A percentile compares a stretch with the other conserved stretches of the same genome.
These are phyloP conservation scores for Protomyces lactucae-debilis DNA, from an alignment of 1,139 yeast genomes.

Conservation along the genomic window DNA sequence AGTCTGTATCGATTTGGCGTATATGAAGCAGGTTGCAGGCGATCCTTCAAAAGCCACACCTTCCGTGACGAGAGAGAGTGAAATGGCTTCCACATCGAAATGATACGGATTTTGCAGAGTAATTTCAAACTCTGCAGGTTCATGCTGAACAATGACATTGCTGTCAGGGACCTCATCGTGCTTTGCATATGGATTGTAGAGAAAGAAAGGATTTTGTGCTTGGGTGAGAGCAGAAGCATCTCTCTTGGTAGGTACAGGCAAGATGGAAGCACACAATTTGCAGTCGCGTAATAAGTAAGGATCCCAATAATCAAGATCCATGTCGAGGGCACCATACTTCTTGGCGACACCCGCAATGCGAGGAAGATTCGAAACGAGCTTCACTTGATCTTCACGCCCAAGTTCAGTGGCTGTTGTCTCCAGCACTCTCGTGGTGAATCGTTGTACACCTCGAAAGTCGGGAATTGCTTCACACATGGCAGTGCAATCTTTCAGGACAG, in stretches of 20 bases:
- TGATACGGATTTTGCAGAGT: conserved; percentile 74
- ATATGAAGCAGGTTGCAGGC: conserved; percentile 35
- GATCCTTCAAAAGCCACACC: conserved; percentile 31
- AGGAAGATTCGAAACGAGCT: conserved; percentile 37
- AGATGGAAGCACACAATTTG: conserved; percentile 26
- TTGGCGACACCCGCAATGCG: conserved; percentile 37
- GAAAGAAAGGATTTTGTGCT: conserved; percentile 35
- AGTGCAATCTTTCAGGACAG: conserved; percentile 54
- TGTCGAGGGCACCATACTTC: conserved; percentile 36
- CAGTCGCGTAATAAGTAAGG: conserved; percentile 58
- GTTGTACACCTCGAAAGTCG: conserved; percentile 48
- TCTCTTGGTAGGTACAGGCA: not conserved
- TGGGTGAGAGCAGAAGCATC: not conserved
- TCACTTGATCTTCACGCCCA: conserved; percentile 48
- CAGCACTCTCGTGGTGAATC: conserved; percentile 51
- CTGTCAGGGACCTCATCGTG: conserved; percentile 15
- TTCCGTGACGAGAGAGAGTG: conserved; percentile 39
- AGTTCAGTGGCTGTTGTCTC: conserved; percentile 46
- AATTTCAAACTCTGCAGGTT: conserved; percentile 40
- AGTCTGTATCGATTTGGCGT: conserved; percentile 34
- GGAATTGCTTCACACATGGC: conserved; percentile 50
- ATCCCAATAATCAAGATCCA: conserved; percentile 58
- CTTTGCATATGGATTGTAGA: conserved; percentile 45
- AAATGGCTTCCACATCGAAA: conserved; percentile 62
- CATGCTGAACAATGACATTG: conserved; percentile 30